Conservation (phyloP, 352 stramenopile genomes). For the Phytophthora quininea region DNA sequence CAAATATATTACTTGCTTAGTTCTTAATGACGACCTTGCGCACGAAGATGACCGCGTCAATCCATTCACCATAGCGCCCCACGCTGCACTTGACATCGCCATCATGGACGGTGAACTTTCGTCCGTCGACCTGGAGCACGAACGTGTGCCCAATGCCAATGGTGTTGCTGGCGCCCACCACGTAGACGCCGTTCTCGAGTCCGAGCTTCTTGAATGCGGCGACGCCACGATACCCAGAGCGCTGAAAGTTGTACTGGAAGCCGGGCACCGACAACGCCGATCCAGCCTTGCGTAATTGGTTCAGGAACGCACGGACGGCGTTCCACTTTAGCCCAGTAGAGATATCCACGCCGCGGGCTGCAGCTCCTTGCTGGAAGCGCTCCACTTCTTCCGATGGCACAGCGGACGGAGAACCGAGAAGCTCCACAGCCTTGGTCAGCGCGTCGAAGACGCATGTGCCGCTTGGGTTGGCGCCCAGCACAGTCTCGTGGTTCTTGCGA, state of each 20-base stretch:
- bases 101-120: not conserved
- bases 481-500: not conserved
- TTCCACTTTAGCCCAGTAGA: slow-evolving; percentile 7
- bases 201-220: not conserved
- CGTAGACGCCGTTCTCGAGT: slow-evolving; percentile 6
- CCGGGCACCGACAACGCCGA: slow-evolving; percentile 1
- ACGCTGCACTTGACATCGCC: not conserved
- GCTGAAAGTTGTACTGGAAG: slow-evolving; percentile 7
- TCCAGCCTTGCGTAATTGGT: slow-evolving; percentile 1
- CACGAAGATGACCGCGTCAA: slow-evolving; percentile 9
- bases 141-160: slow-evolving; percentile 9
- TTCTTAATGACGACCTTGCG: slow-evolving; percentile 5
- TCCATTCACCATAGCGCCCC: slow-evolving; percentile 8
- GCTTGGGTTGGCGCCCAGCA: not conserved
- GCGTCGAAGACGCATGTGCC: slow-evolving; percentile 11
- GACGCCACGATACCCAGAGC: slow-evolving; percentile 6
- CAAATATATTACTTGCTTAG: not conserved
- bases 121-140: slow-evolving; percentile 2
- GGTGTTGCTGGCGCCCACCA: slow-evolving; percentile 11
- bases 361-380: not conserved
- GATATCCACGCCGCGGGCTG: not conserved
- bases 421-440: not conserved
- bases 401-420: not conserved
- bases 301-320: slow-evolving; percentile 4
- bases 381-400: not conserved